Conservation (phyloP, 1,284 basidiomycete species). For the Spongispora temasekensis region DNA sequence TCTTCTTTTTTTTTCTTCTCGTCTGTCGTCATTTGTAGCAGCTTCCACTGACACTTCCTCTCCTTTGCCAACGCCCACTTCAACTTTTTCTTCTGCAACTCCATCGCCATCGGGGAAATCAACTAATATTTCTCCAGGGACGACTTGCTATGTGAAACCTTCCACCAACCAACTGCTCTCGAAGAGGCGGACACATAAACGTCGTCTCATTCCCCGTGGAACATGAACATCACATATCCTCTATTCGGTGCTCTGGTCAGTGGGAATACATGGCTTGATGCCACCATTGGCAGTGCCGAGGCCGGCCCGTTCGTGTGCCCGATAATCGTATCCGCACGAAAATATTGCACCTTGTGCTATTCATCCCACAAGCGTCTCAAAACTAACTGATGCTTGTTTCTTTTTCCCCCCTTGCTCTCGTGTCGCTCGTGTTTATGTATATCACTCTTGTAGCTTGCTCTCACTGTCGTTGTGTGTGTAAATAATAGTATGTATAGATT, state of each 20-base stretch:
- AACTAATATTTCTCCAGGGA: slow-evolving; percentile 11
- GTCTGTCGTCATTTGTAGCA: slow-evolving; percentile 20
- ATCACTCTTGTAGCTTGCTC: no score
- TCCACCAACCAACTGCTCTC: slow-evolving; percentile 11
- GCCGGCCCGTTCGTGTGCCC: no score
- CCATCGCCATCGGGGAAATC: not conserved
- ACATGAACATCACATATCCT: slow-evolving; percentile 4
- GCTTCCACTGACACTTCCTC: slow-evolving; percentile 24
- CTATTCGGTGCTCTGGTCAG: not conserved
- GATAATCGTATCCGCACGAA: no score
- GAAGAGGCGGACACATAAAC: slow-evolving; percentile 24
- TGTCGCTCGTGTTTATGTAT: no score
- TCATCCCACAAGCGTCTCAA: no score
- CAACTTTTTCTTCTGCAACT: slow-evolving; percentile 6
- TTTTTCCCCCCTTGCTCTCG: no score
- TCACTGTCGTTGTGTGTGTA: no score
- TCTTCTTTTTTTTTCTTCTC: slow-evolving; percentile 1
- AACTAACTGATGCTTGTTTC: no score
- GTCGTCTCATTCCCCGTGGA: slow-evolving; percentile 25
- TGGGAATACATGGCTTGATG: slow-evolving; percentile 1
- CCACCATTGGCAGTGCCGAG: no score
- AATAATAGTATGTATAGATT: no score
- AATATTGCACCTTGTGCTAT: no score
- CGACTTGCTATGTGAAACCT: slow-evolving; percentile 21
- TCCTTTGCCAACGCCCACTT: slow-evolving; percentile 3